A percentile compares a stretch with the other conserved stretches of the same genome.
Evolutionary conservation across 2,329 filamentous ascomycete species (phyloP).

Genomic region (Colletotrichum magnum): DNA sequence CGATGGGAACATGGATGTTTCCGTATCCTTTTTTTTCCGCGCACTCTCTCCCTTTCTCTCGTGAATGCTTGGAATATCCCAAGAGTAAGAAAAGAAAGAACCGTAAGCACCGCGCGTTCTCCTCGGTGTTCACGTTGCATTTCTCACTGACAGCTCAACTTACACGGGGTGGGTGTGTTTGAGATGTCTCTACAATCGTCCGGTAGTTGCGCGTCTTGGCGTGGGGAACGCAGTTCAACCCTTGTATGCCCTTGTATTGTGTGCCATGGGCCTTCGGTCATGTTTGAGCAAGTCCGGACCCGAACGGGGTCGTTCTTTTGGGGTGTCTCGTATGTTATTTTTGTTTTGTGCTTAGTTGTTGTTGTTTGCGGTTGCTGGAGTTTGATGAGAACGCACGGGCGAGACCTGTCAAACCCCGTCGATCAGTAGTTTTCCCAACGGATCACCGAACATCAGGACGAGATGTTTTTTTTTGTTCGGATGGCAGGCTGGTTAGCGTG

Average conservation of each 20-base stretch:
- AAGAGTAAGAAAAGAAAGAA: too few species aligned
- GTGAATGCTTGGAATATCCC: not conserved
- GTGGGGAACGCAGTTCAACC: slow-evolving; percentile 8
- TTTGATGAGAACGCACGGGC: slow-evolving; percentile 26
- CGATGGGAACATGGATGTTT: not conserved
- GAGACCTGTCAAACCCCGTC: slow-evolving; percentile 28
- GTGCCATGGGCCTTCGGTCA: slow-evolving; percentile 14
- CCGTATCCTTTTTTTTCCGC: too few species aligned
- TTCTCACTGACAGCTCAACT: not conserved
- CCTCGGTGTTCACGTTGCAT: not conserved
- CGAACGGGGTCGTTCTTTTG: slow-evolving; percentile 9
- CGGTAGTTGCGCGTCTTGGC: slow-evolving; percentile 34
- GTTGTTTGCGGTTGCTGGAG: slow-evolving; percentile 1
- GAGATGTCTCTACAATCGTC: slow-evolving; percentile 12
- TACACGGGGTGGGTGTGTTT: not conserved
- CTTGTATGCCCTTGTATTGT: not conserved
- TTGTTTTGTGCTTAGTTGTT: too few species aligned
- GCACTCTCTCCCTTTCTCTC: not conserved
- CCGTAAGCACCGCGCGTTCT: not conserved
- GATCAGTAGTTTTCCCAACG: slow-evolving; percentile 27
- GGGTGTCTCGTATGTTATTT: not conserved
- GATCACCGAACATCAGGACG: slow-evolving; percentile 34
- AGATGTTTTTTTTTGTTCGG: slow-evolving; percentile 24
- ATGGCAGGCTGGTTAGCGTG: slow-evolving; percentile 22
- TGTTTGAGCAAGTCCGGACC: slow-evolving; percentile 35